Conservation (phyloP, 2,329 filamentous ascomycete species). For the Bipolaris oryzae region DNA sequence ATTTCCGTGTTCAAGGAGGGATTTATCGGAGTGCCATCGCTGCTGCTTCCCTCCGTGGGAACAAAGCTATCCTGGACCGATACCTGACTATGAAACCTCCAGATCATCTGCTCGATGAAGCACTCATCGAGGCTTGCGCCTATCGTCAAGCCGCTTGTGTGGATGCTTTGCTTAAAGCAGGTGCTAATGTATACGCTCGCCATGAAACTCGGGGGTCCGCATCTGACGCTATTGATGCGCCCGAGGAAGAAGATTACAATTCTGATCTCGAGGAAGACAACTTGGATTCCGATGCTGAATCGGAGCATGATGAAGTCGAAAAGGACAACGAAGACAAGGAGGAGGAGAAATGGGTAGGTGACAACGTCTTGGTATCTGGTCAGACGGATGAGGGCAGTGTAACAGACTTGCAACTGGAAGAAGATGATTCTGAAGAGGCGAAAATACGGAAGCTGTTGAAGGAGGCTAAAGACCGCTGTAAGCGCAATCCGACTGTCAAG, state of each 20-base stretch:
- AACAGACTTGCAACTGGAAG: slow-evolving; percentile 23
- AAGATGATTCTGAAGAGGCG: slow-evolving; percentile 20
- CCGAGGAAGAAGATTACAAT: slow-evolving; percentile 22
- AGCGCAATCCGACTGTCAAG: slow-evolving; percentile 29
- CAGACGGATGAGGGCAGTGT: slow-evolving; percentile 27
- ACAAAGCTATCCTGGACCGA: slow-evolving; percentile 23
- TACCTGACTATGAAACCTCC: slow-evolving; percentile 25
- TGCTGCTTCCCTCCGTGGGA: slow-evolving; percentile 26
- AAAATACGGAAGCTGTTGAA: slow-evolving; percentile 32
- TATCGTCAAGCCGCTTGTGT: slow-evolving; percentile 28
- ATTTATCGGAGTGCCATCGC: slow-evolving; percentile 24
- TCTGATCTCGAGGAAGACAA: slow-evolving; percentile 22
- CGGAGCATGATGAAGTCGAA: neutral
- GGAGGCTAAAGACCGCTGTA: slow-evolving; percentile 27
- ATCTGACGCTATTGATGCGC: slow-evolving; percentile 19
- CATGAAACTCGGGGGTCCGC: slow-evolving; percentile 22
- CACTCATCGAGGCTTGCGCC: slow-evolving; percentile 29
- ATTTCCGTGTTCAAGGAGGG: slow-evolving; percentile 24
- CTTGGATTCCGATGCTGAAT: neutral
- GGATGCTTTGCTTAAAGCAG: slow-evolving; percentile 24
- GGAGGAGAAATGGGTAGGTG: slow-evolving; percentile 24
- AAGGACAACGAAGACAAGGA: neutral
- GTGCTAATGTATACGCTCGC: slow-evolving; percentile 25
- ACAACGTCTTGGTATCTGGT: slow-evolving; percentile 15
- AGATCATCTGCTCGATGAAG: slow-evolving; percentile 29